Evolutionary conservation across 1,139 yeast species (phyloP).

Genomic region (Yamadazyma songkhlaensis): DNA sequence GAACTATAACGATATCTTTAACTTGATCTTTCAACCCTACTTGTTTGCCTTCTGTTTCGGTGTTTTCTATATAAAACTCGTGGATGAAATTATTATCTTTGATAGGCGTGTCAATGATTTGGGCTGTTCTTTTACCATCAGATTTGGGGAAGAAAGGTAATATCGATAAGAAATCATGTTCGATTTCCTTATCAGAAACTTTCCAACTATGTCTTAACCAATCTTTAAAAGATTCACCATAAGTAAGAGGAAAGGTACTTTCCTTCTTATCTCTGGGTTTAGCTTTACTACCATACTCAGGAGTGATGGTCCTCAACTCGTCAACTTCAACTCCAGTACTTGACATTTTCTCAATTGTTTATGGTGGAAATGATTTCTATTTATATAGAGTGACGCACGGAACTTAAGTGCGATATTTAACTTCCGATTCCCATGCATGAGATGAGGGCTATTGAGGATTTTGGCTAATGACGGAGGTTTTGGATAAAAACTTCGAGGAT

Average conservation of each 20-base stretch:
- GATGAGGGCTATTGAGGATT: too few relatives aligned
- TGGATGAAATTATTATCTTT: conserved; percentile 50
- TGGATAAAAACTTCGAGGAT: too few relatives aligned
- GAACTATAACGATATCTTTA: conserved; percentile 41
- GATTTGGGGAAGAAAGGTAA: conserved; percentile 59
- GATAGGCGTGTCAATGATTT: conserved; percentile 48
- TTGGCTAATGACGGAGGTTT: too few relatives aligned
- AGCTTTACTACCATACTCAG: conserved; percentile 5
- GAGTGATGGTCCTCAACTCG: conserved; percentile 12
- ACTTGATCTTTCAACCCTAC: conserved; percentile 12
- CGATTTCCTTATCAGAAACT: conserved; percentile 29
- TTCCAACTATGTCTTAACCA: conserved; percentile 35
- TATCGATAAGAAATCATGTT: conserved; percentile 34
- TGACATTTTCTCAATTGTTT: too few relatives aligned
- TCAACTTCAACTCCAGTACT: conserved; percentile 5
- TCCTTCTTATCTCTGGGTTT: neutral
- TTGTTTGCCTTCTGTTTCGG: conserved; percentile 13
- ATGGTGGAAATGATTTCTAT: neutral
- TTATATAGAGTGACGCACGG: neutral
- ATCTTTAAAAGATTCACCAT: conserved; percentile 33
- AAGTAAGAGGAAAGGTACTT: conserved; percentile 9
- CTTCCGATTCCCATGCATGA: too few relatives aligned
- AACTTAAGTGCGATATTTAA: too few relatives aligned
- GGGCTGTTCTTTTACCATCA: conserved; percentile 49
- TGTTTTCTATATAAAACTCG: conserved; percentile 50